Evolutionary conservation across 805 yeast genomes (phyloP).

Genomic region (Wickerhamomyces queroliae): DNA sequence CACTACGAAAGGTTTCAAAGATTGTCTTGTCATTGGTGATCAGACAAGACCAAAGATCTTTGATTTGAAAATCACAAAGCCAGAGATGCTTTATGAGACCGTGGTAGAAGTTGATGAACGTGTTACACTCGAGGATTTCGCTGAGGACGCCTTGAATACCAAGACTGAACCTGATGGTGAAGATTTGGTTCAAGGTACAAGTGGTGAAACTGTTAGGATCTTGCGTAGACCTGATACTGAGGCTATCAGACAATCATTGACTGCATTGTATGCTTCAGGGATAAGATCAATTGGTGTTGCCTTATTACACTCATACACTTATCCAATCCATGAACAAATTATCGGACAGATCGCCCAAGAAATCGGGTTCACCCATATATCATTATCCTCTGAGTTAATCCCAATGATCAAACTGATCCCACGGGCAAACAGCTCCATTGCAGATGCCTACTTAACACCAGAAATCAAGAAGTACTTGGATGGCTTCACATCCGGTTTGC

Average conservation of each 20-base stretch:
- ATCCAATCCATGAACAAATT: constrained; percentile 57
- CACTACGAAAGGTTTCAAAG: constrained; percentile 86
- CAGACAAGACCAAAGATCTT: constrained; percentile 90
- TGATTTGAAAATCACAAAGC: constrained; percentile 69
- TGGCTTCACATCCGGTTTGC: constrained; percentile 58
- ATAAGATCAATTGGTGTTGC: constrained; percentile 68
- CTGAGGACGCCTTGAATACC: constrained; percentile 57
- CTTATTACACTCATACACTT: constrained; percentile 68
- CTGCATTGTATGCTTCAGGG: constrained; percentile 46
- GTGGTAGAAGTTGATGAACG: constrained; percentile 89
- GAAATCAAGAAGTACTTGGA: constrained; percentile 60
- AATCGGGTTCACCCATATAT: constrained; percentile 64
- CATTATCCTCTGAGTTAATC: constrained; percentile 60
- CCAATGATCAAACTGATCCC: constrained; percentile 78
- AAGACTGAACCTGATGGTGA: constrained; percentile 19
- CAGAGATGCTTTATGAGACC: constrained; percentile 62
- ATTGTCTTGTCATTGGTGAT: constrained; percentile 78
- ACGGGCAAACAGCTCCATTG: constrained; percentile 72
- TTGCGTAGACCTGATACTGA: constrained; percentile 42
- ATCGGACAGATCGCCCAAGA: constrained; percentile 55
- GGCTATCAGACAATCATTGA: constrained; percentile 36
- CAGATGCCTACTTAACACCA: constrained; percentile 82
- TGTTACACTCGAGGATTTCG: constrained; percentile 75
- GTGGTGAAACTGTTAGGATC: constrained; percentile 64
- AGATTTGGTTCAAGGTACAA: constrained; percentile 46